These are phyloP conservation scores for Vinca major DNA, from an alignment of 305 asterid species.

Conservation along the genomic window DNA sequence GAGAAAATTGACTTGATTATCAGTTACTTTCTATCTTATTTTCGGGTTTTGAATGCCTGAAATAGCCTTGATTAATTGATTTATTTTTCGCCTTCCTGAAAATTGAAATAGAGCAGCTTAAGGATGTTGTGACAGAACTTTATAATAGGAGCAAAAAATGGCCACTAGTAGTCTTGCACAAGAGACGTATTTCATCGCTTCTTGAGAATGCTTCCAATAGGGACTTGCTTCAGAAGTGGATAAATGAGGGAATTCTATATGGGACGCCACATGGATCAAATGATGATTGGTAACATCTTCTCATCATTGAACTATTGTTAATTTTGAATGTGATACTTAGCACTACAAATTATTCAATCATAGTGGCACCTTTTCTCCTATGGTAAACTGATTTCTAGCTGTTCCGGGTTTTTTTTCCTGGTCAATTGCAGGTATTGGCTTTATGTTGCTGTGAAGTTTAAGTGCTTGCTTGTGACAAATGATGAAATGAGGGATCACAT, in stretches of 20 bases:
- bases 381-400: not conserved
- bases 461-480: conserved; percentile 84
- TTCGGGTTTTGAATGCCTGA: conserved; percentile 5
- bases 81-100: conserved; percentile 8
- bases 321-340: not conserved
- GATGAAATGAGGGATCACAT: conserved; percentile 99
- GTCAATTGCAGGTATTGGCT: conserved; percentile 75
- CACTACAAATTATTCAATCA: conserved; percentile 1
- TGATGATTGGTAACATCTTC: conserved; percentile 62
- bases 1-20: conserved; percentile 10
- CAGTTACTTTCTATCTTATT: conserved; percentile 1
- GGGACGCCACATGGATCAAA: conserved; percentile 92
- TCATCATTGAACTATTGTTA: not conserved
- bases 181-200: conserved; percentile 58
- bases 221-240: conserved; percentile 68
- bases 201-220: conserved; percentile 61
- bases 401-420: not conserved
- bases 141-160: conserved; percentile 45
- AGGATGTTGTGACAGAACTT: conserved; percentile 71
- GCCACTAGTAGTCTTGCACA: conserved; percentile 84
- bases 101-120: conserved; percentile 75
- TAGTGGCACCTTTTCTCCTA: not conserved
- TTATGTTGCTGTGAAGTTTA: conserved; percentile 73
- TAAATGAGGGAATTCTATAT: conserved; percentile 50
- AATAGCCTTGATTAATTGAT: not conserved